Evolutionary conservation across 2,329 filamentous ascomycete genomes (phyloP).

Genomic region (Calonectria hawksworthii): DNA sequence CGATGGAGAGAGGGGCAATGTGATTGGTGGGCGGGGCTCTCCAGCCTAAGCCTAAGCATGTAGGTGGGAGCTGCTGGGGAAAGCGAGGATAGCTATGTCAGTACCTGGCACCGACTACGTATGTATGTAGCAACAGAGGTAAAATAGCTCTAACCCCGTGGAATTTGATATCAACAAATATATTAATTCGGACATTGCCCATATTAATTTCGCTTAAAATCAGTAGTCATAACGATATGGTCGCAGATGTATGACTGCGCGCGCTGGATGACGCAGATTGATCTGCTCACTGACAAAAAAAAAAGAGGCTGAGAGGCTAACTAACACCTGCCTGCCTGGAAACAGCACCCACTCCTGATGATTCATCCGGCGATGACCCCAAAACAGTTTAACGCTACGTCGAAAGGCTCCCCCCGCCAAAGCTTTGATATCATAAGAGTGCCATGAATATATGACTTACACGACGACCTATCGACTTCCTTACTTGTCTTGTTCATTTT

Average conservation of each 20-base stretch:
- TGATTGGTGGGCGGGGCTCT: slow-evolving; percentile 8
- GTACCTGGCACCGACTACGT: not conserved
- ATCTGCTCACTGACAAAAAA: not conserved
- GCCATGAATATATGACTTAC: slow-evolving; percentile 15
- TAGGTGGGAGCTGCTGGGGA: not conserved
- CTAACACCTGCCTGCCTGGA: slow-evolving; percentile 23
- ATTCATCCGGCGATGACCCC: slow-evolving; percentile 56
- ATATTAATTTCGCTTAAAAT: not conserved
- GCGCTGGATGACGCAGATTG: not conserved
- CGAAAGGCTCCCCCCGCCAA: not conserved
- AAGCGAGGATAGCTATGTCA: not conserved
- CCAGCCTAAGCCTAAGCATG: not conserved
- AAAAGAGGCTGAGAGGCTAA: slow-evolving; percentile 11
- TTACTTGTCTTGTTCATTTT: not conserved
- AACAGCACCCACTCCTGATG: slow-evolving; percentile 51
- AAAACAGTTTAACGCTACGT: slow-evolving; percentile 21
- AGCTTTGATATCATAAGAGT: slow-evolving; percentile 6
- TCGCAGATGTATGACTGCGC: not conserved
- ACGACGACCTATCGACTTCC: not conserved
- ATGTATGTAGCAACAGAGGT: not conserved
- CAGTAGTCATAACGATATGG: not conserved
- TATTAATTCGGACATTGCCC: not conserved
- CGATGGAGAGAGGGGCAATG: not conserved
- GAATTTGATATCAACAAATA: not conserved
- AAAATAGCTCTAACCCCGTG: not conserved